Evolutionary conservation across 1,284 basidiomycete species (phyloP).

Genomic region (Cerrena zonata): DNA sequence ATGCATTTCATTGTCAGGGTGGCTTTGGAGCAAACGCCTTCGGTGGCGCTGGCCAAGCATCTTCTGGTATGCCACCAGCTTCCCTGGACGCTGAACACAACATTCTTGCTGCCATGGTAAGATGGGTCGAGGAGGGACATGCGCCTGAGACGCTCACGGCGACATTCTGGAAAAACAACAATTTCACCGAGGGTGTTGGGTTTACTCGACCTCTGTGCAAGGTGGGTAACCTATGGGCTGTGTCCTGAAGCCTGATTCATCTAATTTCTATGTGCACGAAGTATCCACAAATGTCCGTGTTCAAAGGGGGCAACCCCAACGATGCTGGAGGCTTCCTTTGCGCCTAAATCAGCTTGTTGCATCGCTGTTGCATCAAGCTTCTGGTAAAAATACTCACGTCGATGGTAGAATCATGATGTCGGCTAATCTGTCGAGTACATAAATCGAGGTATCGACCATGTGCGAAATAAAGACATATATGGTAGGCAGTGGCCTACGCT

Average conservation of each 20-base stretch:
- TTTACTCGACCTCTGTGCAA: constrained; percentile 24
- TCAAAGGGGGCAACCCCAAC: constrained; percentile 9
- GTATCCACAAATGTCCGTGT: constrained; percentile 9
- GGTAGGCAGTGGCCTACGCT: too few species aligned
- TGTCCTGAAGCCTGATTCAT: constrained; percentile 10
- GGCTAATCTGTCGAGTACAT: too few species aligned
- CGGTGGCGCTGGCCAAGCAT: constrained; percentile 20
- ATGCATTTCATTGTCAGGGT: constrained; percentile 10
- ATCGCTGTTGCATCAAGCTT: too few species aligned
- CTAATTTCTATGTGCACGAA: too few species aligned
- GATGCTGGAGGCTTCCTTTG: constrained; percentile 9
- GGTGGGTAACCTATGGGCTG: constrained; percentile 8
- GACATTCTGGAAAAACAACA: constrained; percentile 18
- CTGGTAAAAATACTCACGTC: too few species aligned
- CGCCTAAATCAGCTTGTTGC: too few species aligned
- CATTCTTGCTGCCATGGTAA: constrained; percentile 33
- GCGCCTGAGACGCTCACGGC: constrained; percentile 31
- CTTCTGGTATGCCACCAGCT: constrained; percentile 19
- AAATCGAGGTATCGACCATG: too few species aligned
- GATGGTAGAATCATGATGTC: too few species aligned
- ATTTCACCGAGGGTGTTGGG: constrained; percentile 17
- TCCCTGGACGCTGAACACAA: constrained; percentile 27
- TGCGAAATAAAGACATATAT: too few species aligned
- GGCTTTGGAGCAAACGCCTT: constrained; percentile 24
- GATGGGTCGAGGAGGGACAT: constrained; percentile 36